Percentiles rank a stretch among this genome's conserved stretches.
These are phyloP conservation scores for Nematocida homosporus DNA, from an alignment of 371 early-diverging fungal species.

Conservation along the genomic window DNA sequence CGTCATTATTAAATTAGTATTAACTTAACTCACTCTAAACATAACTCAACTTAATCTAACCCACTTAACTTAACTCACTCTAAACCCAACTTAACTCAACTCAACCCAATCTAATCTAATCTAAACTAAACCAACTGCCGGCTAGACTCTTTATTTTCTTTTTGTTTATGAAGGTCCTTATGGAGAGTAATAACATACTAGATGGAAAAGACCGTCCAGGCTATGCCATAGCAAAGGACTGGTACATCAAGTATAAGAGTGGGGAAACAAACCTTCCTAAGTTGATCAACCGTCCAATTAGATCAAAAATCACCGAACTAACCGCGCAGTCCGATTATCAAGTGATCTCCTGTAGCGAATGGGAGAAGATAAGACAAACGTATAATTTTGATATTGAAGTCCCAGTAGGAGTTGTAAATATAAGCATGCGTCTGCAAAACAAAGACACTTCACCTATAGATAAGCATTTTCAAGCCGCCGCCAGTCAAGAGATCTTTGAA, in stretches of 20 bases:
- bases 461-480: constrained; percentile 17
- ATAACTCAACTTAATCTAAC: too few relatives aligned
- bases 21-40: too few relatives aligned
- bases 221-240: constrained; percentile 44
- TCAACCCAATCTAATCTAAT: too few relatives aligned
- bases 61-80: too few relatives aligned
- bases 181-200: constrained; percentile 3
- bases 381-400: constrained; percentile 19
- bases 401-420: constrained; percentile 32
- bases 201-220: constrained; percentile 11
- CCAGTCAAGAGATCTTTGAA: constrained; percentile 11
- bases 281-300: constrained; percentile 3
- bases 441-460: background rate
- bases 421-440: background rate
- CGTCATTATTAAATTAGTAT: too few relatives aligned
- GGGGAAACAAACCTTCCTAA: background rate
- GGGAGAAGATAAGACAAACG: constrained; percentile 12
- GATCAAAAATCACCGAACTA: background rate
- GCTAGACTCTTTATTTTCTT: constrained; percentile 29
- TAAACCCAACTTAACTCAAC: too few relatives aligned
- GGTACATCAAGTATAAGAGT: constrained; percentile 17
- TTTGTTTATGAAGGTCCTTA: constrained; percentile 10
- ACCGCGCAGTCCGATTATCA: constrained; percentile 3
- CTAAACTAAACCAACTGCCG: background rate
- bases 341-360: constrained; percentile 40